phyloP scores from a whole-genome alignment of 2,329 filamentous ascomycete species.

The Epichloe hybrida region DNA sequence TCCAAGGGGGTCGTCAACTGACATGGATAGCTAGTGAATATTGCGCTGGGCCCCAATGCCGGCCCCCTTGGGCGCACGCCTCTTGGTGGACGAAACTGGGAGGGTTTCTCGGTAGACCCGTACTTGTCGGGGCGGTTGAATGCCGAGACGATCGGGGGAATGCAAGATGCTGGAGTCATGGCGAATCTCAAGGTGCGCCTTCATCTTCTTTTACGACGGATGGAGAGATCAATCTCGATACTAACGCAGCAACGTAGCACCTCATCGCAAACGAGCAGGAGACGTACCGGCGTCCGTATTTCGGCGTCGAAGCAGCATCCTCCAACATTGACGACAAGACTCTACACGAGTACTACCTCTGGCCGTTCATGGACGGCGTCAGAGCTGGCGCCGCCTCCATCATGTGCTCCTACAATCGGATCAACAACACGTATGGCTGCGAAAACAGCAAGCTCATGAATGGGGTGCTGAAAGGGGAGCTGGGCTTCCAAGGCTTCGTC shows the following conservation, averaged over 20 bases:
- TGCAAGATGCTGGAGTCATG: conserved; percentile 67
- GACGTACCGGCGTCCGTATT: conserved; percentile 27
- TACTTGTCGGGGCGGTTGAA: conserved; percentile 58
- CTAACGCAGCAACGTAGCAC: conserved; percentile 24
- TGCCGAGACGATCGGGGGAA: conserved; percentile 57
- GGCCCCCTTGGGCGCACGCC: conserved; percentile 60
- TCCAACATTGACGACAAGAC: conserved; percentile 53
- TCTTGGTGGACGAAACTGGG: conserved; percentile 60
- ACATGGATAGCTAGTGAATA: conserved; percentile 39
- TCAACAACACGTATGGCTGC: conserved; percentile 63
- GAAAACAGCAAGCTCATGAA: conserved; percentile 60
- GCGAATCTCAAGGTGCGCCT: conserved; percentile 51
- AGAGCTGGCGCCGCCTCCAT: conserved; percentile 41
- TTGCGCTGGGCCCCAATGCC: conserved; percentile 57
- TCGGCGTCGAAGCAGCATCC: conserved; percentile 37
- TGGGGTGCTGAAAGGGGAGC: conserved; percentile 48
- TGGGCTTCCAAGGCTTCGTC: conserved; percentile 56
- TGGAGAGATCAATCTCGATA: neutral
- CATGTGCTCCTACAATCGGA: conserved; percentile 59
- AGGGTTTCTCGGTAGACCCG: conserved; percentile 59
- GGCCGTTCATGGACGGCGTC: conserved; percentile 51
- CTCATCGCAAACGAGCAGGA: conserved; percentile 51
- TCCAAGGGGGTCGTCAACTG: neutral
- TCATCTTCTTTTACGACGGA: too few relatives aligned
- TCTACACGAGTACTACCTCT: conserved; percentile 51